phyloP scores from a whole-genome alignment of 768 basidiomycete genomes.

The Polyporus arcularius region DNA sequence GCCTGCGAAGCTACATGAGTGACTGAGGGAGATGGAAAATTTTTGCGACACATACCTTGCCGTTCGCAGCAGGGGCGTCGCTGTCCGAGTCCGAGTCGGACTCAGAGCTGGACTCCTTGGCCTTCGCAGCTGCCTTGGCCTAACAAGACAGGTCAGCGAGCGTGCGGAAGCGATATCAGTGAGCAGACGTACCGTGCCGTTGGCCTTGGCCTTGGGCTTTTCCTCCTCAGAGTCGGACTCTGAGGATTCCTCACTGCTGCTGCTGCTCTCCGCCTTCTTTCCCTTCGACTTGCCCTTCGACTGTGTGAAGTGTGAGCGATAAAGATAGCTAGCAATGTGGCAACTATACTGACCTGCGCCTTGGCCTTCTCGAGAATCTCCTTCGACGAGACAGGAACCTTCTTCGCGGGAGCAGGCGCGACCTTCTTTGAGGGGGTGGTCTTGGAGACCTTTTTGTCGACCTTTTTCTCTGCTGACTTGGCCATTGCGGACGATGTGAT shows the following conservation, averaged over 20 bases:
- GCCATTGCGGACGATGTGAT: conserved; percentile 34
- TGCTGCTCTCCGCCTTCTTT: conserved; percentile 26
- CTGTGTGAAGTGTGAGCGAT: background rate
- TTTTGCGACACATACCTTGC: conserved; percentile 18
- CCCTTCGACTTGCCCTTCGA: conserved; percentile 15
- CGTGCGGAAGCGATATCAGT: background rate
- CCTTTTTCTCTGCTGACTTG: conserved; percentile 39
- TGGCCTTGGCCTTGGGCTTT: conserved; percentile 31
- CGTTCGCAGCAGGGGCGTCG: conserved; percentile 21
- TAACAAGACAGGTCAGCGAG: background rate
- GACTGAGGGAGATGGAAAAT: no score
- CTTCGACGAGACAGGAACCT: conserved; percentile 39
- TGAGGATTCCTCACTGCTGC: conserved; percentile 30
- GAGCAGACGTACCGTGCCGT: conserved; percentile 34
- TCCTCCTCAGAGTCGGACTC: conserved; percentile 38
- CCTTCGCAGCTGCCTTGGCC: conserved; percentile 10
- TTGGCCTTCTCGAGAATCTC: conserved; percentile 45
- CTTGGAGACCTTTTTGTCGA: conserved; percentile 35
- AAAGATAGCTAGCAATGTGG: no score
- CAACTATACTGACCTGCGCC: conserved; percentile 13
- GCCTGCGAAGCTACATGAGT: background rate
- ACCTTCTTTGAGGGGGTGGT: conserved; percentile 37
- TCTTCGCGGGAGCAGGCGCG: conserved; percentile 28
- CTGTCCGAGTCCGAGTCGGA: conserved; percentile 17
- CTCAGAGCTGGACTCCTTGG: conserved; percentile 7